These are phyloP conservation scores for Mortierella hygrophila DNA, from an alignment of 192 early-diverging fungal genomes.

Conservation along the genomic window DNA sequence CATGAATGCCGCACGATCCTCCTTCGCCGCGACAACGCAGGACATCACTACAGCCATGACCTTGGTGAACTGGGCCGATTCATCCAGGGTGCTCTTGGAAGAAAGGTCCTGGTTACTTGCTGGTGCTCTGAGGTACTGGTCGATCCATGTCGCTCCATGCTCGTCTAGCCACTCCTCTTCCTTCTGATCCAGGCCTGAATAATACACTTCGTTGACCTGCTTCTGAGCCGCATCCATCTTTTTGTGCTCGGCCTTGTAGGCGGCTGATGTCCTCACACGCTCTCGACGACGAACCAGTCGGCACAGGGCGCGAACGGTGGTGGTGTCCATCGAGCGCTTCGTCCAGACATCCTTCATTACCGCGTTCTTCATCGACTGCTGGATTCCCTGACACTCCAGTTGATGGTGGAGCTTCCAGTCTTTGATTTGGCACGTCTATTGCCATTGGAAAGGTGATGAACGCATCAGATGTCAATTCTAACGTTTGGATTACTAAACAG, in stretches of 20 bases:
- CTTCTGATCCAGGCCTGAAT: slow-evolving; percentile 46
- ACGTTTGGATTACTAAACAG: too few relatives aligned
- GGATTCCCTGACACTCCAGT: slow-evolving; percentile 49
- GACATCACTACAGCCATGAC: slow-evolving; percentile 42
- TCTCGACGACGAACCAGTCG: slow-evolving; percentile 42
- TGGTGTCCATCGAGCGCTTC: slow-evolving; percentile 39
- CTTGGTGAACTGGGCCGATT: slow-evolving; percentile 37
- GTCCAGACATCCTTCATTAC: slow-evolving; percentile 41
- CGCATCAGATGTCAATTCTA: neutral
- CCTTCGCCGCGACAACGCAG: slow-evolving; percentile 30
- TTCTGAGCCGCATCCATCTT: slow-evolving; percentile 35
- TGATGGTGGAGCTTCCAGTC: slow-evolving; percentile 55
- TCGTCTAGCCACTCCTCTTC: slow-evolving; percentile 49
- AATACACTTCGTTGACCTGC: slow-evolving; percentile 47
- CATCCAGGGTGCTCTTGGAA: neutral
- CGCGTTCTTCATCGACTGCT: slow-evolving; percentile 31
- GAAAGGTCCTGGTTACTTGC: slow-evolving; percentile 17
- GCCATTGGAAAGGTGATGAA: neutral
- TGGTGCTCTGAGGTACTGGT: slow-evolving; percentile 17
- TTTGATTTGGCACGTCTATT: slow-evolving; percentile 41
- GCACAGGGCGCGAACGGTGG: slow-evolving; percentile 28
- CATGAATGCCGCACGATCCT: slow-evolving; percentile 33
- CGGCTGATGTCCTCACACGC: slow-evolving; percentile 25
- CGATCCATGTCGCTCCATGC: slow-evolving; percentile 40
- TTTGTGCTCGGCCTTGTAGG: slow-evolving; percentile 29